Evolutionary conservation across 352 stramenopile species (phyloP).

Genomic region (Thraustochytrium striatum): DNA sequence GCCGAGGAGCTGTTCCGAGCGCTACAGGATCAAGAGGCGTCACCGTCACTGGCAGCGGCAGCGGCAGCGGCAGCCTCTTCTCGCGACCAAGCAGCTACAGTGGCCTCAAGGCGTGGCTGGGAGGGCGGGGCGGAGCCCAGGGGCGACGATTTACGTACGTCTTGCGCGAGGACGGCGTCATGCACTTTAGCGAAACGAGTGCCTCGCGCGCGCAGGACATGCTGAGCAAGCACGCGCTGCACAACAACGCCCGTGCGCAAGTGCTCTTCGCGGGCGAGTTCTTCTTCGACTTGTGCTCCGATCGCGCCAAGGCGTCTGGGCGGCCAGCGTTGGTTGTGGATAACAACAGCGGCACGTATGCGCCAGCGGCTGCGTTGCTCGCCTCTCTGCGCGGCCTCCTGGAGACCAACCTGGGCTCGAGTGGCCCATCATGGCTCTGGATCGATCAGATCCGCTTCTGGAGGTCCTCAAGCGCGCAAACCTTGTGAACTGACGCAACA

Average conservation of each 20-base stretch:
- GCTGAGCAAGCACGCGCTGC: slow-evolving; percentile 37
- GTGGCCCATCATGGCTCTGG: too few species aligned
- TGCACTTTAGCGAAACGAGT: slow-evolving; percentile 40
- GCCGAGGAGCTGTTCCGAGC: background rate
- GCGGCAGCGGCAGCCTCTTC: too few species aligned
- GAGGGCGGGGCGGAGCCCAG: background rate
- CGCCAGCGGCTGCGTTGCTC: background rate
- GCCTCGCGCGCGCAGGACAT: background rate
- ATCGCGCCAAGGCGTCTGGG: background rate
- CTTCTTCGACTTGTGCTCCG: slow-evolving; percentile 19
- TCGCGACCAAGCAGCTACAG: too few species aligned
- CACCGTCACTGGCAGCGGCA: too few species aligned
- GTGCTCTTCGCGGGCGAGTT: slow-evolving; percentile 34
- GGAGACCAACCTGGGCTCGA: slow-evolving; percentile 41
- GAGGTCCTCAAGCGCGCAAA: too few species aligned
- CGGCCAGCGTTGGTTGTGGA: slow-evolving; percentile 13
- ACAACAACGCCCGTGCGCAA: background rate
- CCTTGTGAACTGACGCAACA: too few species aligned
- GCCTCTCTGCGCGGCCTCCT: background rate
- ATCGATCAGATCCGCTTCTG: too few species aligned
- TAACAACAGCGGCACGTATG: slow-evolving; percentile 41
- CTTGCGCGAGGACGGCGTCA: background rate
- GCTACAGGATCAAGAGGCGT: background rate
- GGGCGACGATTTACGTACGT: slow-evolving; percentile 22
- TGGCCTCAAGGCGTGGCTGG: too few species aligned